Conservation (phyloP, 306 rosid species). For the Trifolium repens region DNA sequence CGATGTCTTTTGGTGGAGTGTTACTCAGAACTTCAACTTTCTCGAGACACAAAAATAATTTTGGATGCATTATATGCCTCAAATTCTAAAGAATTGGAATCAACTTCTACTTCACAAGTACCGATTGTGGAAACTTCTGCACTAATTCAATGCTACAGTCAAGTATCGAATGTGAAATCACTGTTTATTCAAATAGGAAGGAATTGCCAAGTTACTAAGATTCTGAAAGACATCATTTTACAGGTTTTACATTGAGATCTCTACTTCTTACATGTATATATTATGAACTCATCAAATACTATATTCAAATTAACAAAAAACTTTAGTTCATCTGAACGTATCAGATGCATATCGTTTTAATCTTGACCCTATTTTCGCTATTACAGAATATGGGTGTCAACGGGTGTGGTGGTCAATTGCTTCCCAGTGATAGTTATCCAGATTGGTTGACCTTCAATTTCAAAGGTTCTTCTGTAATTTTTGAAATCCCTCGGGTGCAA, state of each 20-base stretch:
- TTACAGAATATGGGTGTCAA: background rate
- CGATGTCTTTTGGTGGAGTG: slow-evolving; percentile 21
- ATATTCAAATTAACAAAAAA: background rate
- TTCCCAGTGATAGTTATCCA: slow-evolving; percentile 33
- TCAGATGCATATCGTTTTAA: background rate
- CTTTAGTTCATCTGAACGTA: background rate
- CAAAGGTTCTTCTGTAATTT: background rate
- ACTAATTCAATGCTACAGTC: background rate
- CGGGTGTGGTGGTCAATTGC: background rate
- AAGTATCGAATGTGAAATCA: background rate
- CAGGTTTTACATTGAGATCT: slow-evolving; percentile 1
- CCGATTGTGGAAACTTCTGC: background rate
- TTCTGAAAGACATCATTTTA: slow-evolving; percentile 15
- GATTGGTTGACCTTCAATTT: slow-evolving; percentile 26
- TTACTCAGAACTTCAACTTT: background rate
- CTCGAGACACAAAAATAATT: background rate
- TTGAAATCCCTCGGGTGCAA: background rate
- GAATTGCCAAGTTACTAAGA: background rate
- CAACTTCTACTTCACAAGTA: slow-evolving; percentile 9
- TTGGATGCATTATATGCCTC: slow-evolving; percentile 8
- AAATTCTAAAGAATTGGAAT: background rate
- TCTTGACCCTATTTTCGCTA: background rate
- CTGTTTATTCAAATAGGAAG: slow-evolving; percentile 32
- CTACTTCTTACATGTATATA: background rate
- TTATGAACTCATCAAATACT: no score